A percentile compares a stretch with the other conserved stretches of the same genome.
phyloP scores from a whole-genome alignment of 106 monocot genomes.

The Agapanthus africanus region DNA sequence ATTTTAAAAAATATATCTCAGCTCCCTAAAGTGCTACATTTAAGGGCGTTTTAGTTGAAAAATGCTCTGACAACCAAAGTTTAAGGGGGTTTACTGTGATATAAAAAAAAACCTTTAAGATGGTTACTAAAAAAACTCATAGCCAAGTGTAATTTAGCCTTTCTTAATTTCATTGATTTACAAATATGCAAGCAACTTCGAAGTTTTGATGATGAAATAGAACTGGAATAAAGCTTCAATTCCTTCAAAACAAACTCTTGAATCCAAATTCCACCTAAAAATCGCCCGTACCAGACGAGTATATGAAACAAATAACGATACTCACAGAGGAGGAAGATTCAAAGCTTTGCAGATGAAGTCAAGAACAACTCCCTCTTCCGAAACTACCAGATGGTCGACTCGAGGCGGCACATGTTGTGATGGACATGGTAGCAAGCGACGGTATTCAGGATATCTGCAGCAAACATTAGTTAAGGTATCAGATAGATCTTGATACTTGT shows the following conservation, averaged over 20 bases:
- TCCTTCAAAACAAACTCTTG: background rate
- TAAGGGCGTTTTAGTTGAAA: too few species aligned
- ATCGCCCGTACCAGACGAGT: too few species aligned
- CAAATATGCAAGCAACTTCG: background rate
- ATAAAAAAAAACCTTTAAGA: too few species aligned
- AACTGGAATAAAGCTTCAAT: too few species aligned
- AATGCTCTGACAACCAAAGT: too few species aligned
- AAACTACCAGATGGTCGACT: constrained; percentile 82
- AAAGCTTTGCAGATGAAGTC: constrained; percentile 70
- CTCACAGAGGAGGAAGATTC: constrained; percentile 72
- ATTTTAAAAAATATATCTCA: too few species aligned
- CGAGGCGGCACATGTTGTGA: constrained; percentile 48
- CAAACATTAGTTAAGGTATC: background rate
- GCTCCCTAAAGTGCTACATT: too few species aligned
- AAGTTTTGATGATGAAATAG: too few species aligned
- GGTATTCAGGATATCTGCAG: constrained; percentile 53
- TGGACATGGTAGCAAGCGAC: constrained; percentile 76
- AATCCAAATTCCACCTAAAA: too few species aligned
- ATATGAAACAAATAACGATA: background rate
- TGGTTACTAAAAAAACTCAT: too few species aligned
- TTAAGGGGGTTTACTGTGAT: too few species aligned
- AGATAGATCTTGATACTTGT: background rate
- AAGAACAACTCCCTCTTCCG: constrained; percentile 49
- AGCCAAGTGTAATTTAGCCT: constrained; percentile 1
- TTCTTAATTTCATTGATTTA: background rate